Evolutionary conservation across 2,329 filamentous ascomycete genomes (phyloP), one percentile per base, ranked within the genome.

Genomic region (Sodiomyces alkalinus): DNA sequence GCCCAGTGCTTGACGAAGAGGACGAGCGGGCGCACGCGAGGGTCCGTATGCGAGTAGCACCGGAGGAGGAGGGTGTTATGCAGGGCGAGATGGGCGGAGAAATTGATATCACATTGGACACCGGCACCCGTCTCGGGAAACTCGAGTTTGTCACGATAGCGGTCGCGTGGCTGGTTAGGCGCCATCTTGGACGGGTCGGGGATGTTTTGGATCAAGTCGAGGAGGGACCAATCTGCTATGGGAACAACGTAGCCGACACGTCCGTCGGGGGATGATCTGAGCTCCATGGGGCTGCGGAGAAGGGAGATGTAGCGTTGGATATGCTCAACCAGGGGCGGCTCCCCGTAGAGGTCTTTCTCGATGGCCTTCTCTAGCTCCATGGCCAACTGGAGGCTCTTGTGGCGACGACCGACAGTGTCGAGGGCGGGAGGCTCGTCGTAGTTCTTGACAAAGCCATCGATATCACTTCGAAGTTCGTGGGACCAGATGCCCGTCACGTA

Each of bases 21-120:
- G 1, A 92, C 73, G 56, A 93, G 69, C 2, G 74, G 71, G 14
- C 72, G 68, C 5, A 93, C 81, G 8, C 86, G 74, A 4, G 68
- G 55, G 45, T 94, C 86, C 13, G 78, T 80, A 31, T 71, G 67
- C 2, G 79, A 77, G 52, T 94, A 94, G 49, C 81, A 87, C 21
- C 80, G 73, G 17, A 94, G 65, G 21, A 94, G 68, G 19, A 71
- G 57, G 0, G 85, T 92, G 48, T 93, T 93, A 39, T 90, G 78
- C 3, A 92, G 60, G 2, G 77, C 83, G 3, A 93, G 67, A 24
- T 80, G 73, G 12, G 85, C 85, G 2, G 79, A 79, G 47, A 93
- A 93, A 50, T 92, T 92, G 60, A 94, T 82, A 46, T 93, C 83
- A 47, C 81, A 90, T 46, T 86, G 80, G 10, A 87, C 80, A n/a